phyloP scores from a whole-genome alignment of 768 basidiomycete species.

The Russula sp. region DNA sequence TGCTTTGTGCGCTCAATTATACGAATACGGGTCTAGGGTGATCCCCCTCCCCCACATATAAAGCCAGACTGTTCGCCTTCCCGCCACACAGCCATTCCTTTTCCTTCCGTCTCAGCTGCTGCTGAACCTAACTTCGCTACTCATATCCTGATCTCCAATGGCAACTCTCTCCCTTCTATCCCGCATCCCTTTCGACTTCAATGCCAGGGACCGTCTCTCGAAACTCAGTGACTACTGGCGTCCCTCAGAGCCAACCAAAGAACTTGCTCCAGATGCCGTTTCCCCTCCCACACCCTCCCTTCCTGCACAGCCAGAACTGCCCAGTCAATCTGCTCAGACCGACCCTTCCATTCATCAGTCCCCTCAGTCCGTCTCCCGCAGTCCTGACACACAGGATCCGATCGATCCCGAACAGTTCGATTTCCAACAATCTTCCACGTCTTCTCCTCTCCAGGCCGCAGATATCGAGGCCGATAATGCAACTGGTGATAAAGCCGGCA shows the following conservation, averaged over 20 bases:
- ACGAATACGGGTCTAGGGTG: too few species aligned
- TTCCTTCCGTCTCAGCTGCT: neutral
- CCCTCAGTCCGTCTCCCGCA: neutral
- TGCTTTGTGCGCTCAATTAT: too few species aligned
- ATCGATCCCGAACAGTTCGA: slow-evolving; percentile 9
- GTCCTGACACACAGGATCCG: neutral
- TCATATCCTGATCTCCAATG: neutral
- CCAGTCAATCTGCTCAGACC: neutral
- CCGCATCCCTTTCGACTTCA: slow-evolving; percentile 11
- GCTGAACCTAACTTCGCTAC: neutral
- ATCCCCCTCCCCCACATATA: neutral
- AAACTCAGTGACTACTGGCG: slow-evolving; percentile 1
- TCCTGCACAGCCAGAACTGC: neutral
- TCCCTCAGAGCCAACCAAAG: neutral
- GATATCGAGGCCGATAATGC: slow-evolving; percentile 10
- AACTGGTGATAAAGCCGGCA: slow-evolving; percentile 11
- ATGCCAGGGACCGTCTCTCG: neutral
- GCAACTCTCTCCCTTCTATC: slow-evolving; percentile 3
- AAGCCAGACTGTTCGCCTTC: neutral
- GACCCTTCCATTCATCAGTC: neutral
- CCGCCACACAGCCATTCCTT: too few species aligned
- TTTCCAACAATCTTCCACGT: slow-evolving; percentile 3
- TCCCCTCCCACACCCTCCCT: neutral
- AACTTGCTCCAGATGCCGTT: neutral
- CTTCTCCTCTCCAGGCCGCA: neutral